phyloP scores from a whole-genome alignment of 2,329 filamentous ascomycete genomes.

The Annulohypoxylon truncatum region DNA sequence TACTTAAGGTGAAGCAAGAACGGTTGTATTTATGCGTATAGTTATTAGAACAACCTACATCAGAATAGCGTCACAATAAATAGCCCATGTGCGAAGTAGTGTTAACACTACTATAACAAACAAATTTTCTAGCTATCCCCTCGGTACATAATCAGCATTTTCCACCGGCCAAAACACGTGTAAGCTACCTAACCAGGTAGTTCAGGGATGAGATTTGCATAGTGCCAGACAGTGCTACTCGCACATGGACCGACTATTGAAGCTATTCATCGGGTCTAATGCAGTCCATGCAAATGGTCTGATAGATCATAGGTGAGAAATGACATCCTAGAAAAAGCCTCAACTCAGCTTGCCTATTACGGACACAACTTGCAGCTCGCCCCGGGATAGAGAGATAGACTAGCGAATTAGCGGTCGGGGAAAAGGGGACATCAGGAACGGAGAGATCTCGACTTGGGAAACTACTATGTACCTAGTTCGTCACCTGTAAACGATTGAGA shows the following conservation, averaged over 20 bases:
- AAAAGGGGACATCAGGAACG: neutral
- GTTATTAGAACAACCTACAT: neutral
- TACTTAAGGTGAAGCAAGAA: constrained; percentile 1
- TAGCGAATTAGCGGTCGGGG: constrained; percentile 5
- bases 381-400: neutral
- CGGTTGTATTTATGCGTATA: neutral
- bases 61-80: too few species aligned
- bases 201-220: too few species aligned
- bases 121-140: too few species aligned
- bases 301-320: constrained; percentile 7
- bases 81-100: too few species aligned
- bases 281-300: constrained; percentile 4
- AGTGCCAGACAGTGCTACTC: too few species aligned
- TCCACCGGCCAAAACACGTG: too few species aligned
- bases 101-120: too few species aligned
- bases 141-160: too few species aligned
- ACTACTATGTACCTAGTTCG: too few species aligned
- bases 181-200: too few species aligned
- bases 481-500: neutral
- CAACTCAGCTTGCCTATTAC: constrained; percentile 8
- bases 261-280: neutral
- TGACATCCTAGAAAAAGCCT: constrained; percentile 25
- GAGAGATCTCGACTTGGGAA: constrained; percentile 5
- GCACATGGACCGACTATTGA: neutral
- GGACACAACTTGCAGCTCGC: neutral